A percentile compares a stretch with the other conserved stretches of the same genome.
Conservation (phyloP, 2,329 filamentous ascomycete genomes). For the Colletotrichum karsti region DNA sequence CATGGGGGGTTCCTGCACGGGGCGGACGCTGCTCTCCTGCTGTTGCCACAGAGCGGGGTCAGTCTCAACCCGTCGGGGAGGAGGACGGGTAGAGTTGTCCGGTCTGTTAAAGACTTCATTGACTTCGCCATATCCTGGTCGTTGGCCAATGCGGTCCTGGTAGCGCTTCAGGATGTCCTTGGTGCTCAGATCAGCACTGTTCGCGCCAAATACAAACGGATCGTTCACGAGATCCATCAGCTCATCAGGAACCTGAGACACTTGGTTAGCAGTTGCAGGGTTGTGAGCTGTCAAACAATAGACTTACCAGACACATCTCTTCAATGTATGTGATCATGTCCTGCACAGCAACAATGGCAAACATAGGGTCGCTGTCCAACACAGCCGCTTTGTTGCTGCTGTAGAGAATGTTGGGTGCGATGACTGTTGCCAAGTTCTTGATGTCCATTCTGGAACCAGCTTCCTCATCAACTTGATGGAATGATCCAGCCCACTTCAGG, state of each 20-base stretch:
- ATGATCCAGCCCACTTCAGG: conserved; percentile 96
- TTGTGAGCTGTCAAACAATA: background rate
- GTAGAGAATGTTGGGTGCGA: conserved; percentile 93
- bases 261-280: conserved; percentile 26
- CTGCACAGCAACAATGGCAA: conserved; percentile 92
- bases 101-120: conserved; percentile 65
- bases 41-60: conserved; percentile 86
- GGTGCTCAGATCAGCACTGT: conserved; percentile 86
- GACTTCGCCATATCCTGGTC: conserved; percentile 67
- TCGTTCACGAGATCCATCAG: conserved; percentile 88
- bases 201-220: conserved; percentile 81
- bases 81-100: conserved; percentile 64
- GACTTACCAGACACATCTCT: conserved; percentile 94
- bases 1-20: conserved; percentile 69
- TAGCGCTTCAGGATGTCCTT: conserved; percentile 97
- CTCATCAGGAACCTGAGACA: conserved; percentile 85
- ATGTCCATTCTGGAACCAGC: conserved; percentile 99
- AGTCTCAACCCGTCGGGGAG: conserved; percentile 78
- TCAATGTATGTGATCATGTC: conserved; percentile 93
- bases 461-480: conserved; percentile 97
- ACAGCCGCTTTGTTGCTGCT: conserved; percentile 71
- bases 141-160: conserved; percentile 74
- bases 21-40: conserved; percentile 84
- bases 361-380: conserved; percentile 88
- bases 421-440: conserved; percentile 95